Percentiles rank a stretch among this genome's conserved stretches.
Evolutionary conservation across 805 yeast species (phyloP).

Genomic region (Nakazawaea wickerhamii): DNA sequence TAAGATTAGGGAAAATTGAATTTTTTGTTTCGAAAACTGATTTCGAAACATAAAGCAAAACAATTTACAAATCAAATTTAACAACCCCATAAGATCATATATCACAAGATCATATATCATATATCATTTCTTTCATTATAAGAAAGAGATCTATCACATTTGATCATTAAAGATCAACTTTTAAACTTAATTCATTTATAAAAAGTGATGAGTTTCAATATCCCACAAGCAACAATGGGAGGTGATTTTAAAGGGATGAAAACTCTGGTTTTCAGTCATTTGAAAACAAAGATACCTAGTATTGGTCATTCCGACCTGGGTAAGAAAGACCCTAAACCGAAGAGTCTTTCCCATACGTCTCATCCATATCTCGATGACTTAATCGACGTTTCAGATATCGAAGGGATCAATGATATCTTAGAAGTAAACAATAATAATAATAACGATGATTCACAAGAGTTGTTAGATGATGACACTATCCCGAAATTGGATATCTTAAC

Average conservation of each 20-base stretch:
- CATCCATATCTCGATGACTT: slow-evolving; percentile 4
- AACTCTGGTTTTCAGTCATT: neutral
- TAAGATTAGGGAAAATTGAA: no score
- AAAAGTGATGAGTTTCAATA: slow-evolving; percentile 5
- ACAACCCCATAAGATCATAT: no score
- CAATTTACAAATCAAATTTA: no score
- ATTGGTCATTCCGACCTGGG: slow-evolving; percentile 18
- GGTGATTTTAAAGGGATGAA: neutral
- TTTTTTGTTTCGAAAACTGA: neutral
- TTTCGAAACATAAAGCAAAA: neutral
- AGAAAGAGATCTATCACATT: no score
- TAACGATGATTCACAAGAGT: slow-evolving; percentile 15
- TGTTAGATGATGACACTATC: neutral
- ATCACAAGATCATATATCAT: no score
- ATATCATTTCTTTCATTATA: neutral
- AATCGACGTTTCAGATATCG: slow-evolving; percentile 16
- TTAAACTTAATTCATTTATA: no score
- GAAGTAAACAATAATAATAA: slow-evolving; percentile 12
- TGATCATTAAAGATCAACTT: no score
- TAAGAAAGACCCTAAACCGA: slow-evolving; percentile 7
- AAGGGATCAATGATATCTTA: slow-evolving; percentile 16
- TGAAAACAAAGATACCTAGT: slow-evolving; percentile 6
- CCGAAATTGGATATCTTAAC: slow-evolving; percentile 1
- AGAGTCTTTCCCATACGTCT: neutral
- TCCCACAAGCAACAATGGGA: slow-evolving; percentile 4